These are phyloP conservation scores for Entamoeba nuttalli DNA, from an alignment of 208 protist species.

Conservation along the genomic window DNA sequence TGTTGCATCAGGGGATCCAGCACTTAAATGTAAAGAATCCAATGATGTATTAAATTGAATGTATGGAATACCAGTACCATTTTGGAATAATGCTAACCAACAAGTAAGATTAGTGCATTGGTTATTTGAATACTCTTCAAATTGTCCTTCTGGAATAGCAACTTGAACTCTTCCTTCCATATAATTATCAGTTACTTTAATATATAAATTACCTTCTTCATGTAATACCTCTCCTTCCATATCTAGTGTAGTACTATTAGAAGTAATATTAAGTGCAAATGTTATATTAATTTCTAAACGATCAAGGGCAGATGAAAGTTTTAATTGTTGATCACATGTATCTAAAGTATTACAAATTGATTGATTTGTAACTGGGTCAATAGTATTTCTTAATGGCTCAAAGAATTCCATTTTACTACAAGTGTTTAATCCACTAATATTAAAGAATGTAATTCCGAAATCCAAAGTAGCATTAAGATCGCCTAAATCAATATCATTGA, in stretches of 20 bases:
- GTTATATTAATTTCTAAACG: neutral
- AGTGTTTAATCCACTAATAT: neutral
- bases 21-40: neutral
- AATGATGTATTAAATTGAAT: neutral
- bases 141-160: neutral
- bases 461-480: neutral
- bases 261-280: neutral
- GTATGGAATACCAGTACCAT: neutral
- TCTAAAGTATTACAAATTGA: neutral
- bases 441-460: neutral
- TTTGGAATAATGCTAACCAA: neutral
- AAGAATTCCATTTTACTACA: neutral
- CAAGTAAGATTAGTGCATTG: neutral
- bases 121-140: neutral
- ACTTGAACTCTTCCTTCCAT: neutral
- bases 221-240: neutral
- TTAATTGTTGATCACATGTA: neutral
- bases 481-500: neutral
- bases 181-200: neutral
- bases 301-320: neutral
- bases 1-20: neutral
- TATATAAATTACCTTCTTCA: neutral
- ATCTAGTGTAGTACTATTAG: neutral
- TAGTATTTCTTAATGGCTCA: neutral
- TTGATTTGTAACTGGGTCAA: neutral